Percentiles rank a stretch among this genome's conserved stretches.
Conservation (phyloP, 1,139 yeast species). For the Zygosaccharomyces pseudobailii region DNA sequence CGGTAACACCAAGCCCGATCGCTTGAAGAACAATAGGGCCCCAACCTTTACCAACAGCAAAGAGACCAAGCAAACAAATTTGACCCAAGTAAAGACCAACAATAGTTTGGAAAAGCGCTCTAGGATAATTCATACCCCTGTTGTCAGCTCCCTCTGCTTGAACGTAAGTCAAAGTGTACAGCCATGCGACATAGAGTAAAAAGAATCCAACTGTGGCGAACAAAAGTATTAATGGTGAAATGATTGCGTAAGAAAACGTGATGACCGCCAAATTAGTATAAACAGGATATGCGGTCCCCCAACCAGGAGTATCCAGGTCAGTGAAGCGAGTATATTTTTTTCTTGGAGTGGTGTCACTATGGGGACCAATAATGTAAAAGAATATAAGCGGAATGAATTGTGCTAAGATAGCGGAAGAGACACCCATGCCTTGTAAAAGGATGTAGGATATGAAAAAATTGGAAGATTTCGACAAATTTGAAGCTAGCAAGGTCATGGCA, state of each 20-base stretch:
- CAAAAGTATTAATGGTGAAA: slow-evolving; percentile 70
- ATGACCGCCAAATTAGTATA: slow-evolving; percentile 82
- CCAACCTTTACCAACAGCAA: slow-evolving; percentile 91
- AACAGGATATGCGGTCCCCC: slow-evolving; percentile 89
- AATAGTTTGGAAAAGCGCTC: slow-evolving; percentile 82
- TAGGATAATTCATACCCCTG: slow-evolving; percentile 82
- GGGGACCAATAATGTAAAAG: slow-evolving; percentile 60
- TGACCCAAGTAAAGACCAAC: slow-evolving; percentile 87
- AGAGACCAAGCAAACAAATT: slow-evolving; percentile 76
- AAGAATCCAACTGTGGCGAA: slow-evolving; percentile 68
- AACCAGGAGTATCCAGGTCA: slow-evolving; percentile 56
- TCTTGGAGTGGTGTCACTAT: slow-evolving; percentile 79
- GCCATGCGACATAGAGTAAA: slow-evolving; percentile 69
- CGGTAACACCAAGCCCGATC: slow-evolving; percentile 58
- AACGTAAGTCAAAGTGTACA: slow-evolving; percentile 76
- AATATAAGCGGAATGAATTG: slow-evolving; percentile 71
- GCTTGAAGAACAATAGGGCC: slow-evolving; percentile 82
- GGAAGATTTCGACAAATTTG: slow-evolving; percentile 80
- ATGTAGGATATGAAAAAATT: slow-evolving; percentile 75
- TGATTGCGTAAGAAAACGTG: slow-evolving; percentile 70
- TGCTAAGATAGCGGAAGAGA: slow-evolving; percentile 73
- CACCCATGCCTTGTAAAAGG: slow-evolving; percentile 75
- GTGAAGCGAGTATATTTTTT: slow-evolving; percentile 77
- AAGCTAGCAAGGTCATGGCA: slow-evolving; percentile 67
- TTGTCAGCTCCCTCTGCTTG: slow-evolving; percentile 60